Evolutionary conservation across 306 rosid genomes (phyloP).

Genomic region (Rosa multiflora): DNA sequence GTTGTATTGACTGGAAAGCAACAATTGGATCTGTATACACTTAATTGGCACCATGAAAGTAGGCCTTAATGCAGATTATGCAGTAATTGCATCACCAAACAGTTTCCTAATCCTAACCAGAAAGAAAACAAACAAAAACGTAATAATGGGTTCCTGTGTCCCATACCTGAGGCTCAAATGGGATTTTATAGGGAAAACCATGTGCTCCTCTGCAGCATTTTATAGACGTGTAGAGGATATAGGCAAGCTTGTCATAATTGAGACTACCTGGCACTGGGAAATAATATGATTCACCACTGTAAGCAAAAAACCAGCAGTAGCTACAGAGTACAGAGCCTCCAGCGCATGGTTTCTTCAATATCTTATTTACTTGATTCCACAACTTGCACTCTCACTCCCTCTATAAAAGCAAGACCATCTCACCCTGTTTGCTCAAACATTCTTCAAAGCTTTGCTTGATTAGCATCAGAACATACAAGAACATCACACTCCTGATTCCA

Average conservation of each 20-base stretch:
- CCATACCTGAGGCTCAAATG: slow-evolving; percentile 9
- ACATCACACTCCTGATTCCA: background rate
- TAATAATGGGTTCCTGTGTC: background rate
- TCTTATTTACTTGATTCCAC: background rate
- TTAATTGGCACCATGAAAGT: background rate
- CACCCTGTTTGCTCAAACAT: background rate
- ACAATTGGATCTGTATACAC: background rate
- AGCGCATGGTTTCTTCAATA: slow-evolving; percentile 1
- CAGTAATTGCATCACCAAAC: background rate
- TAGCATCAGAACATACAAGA: background rate
- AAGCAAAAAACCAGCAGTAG: background rate
- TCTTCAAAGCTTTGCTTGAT: background rate
- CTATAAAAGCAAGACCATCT: background rate
- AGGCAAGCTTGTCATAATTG: background rate
- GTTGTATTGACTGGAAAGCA: background rate
- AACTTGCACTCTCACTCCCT: background rate
- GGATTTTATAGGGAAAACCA: background rate
- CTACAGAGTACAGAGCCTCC: background rate
- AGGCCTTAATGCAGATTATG: background rate
- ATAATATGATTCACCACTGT: background rate
- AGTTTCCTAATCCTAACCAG: background rate
- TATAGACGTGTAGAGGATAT: background rate
- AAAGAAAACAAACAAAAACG: background rate
- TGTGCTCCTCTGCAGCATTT: slow-evolving; percentile 3
- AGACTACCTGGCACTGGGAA: background rate